A percentile compares a stretch with the other conserved stretches of the same genome.
phyloP scores from a whole-genome alignment of 2,329 filamentous ascomycete genomes.

The Aspergillus novoparasiticus region DNA sequence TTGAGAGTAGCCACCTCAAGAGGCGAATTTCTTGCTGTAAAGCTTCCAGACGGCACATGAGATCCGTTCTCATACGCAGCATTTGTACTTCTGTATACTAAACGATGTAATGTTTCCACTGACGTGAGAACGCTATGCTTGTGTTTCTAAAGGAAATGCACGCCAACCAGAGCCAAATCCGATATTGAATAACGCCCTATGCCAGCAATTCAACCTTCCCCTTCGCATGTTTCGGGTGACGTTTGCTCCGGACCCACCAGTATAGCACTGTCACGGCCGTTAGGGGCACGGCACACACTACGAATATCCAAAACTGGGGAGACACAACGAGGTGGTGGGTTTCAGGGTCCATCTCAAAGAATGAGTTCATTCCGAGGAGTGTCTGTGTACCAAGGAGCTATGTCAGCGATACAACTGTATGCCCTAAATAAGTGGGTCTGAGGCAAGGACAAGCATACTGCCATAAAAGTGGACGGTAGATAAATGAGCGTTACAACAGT shows the following conservation, averaged over 20 bases:
- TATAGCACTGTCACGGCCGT: conserved; percentile 36
- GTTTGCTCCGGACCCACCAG: conserved; percentile 17
- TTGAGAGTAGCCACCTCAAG: not conserved
- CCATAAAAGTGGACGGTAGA: conserved; percentile 41
- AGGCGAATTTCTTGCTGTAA: conserved; percentile 3
- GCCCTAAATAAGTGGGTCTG: not conserved
- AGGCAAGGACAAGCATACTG: conserved; percentile 22
- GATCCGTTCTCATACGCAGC: not conserved
- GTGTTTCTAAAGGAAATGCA: not conserved
- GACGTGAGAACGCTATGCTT: not conserved
- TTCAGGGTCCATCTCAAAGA: conserved; percentile 38
- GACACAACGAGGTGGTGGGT: conserved; percentile 34
- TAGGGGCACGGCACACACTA: conserved; percentile 32
- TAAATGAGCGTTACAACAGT: conserved; percentile 35
- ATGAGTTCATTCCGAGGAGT: conserved; percentile 46
- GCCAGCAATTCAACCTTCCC: conserved; percentile 1
- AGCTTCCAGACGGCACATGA: not conserved
- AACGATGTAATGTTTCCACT: not conserved
- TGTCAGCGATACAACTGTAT: not conserved
- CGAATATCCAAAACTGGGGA: conserved; percentile 44
- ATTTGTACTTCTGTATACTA: not conserved
- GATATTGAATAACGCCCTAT: not conserved
- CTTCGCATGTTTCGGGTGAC: conserved; percentile 2
- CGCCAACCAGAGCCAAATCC: not conserved
- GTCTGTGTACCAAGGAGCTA: conserved; percentile 24